Conservation (phyloP, 805 yeast species). For the Tetrapisispora nanseiensis region DNA sequence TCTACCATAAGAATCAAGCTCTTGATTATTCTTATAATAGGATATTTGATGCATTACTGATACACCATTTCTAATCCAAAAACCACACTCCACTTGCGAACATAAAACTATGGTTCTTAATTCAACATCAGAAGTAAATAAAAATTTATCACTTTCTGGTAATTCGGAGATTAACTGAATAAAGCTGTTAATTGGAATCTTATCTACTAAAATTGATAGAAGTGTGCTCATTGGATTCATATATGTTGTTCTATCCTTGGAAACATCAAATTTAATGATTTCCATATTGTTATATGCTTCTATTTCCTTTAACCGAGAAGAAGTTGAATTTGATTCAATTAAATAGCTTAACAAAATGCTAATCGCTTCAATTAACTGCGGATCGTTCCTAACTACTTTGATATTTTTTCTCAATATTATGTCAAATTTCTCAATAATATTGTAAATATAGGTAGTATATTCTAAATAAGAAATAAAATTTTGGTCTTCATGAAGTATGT, state of each 20-base stretch:
- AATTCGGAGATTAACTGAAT: conserved; percentile 11
- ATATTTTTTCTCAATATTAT: conserved; percentile 15
- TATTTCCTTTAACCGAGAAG: conserved; percentile 18
- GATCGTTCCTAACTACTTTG: conserved; percentile 8
- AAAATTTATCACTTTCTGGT: conserved; percentile 28
- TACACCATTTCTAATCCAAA: conserved; percentile 68
- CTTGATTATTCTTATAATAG: conserved; percentile 39
- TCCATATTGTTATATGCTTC: conserved; percentile 14
- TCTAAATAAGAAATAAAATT: conserved; percentile 43
- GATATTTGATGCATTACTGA: conserved; percentile 42
- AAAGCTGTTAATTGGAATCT: conserved; percentile 18
- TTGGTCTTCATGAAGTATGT: conserved; percentile 49
- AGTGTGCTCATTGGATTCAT: conserved; percentile 52
- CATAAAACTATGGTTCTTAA: conserved; percentile 51
- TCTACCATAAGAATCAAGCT: conserved; percentile 49
- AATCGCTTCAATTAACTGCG: conserved; percentile 28
- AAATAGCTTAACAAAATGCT: conserved; percentile 17
- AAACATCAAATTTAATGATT: conserved; percentile 33
- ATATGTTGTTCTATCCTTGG: conserved; percentile 44
- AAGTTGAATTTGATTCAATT: conserved; percentile 24
- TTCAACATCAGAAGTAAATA: conserved; percentile 45
- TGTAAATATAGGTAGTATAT: conserved; percentile 36
- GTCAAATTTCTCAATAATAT: conserved; percentile 34
- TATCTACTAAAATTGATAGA: conserved; percentile 34
- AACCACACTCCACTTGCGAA: conserved; percentile 52